phyloP scores from a whole-genome alignment of 1,284 basidiomycete genomes.

The Puccinia coronata region DNA sequence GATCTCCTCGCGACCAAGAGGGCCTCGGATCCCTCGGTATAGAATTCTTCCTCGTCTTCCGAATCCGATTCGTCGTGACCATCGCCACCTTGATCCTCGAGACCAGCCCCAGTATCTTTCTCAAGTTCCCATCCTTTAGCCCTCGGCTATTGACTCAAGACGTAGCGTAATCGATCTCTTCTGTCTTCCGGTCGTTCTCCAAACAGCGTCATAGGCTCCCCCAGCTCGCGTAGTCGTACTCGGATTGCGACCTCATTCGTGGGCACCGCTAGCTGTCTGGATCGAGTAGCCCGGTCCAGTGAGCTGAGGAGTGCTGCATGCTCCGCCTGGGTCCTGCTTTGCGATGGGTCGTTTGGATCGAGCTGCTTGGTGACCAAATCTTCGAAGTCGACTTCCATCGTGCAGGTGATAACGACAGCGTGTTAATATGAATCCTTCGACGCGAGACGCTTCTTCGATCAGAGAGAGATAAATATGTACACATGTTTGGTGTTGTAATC shows the following conservation, averaged over 20 bases:
- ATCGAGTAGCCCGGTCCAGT: conserved; percentile 60
- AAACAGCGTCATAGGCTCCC: conserved; percentile 94
- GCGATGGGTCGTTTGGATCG: conserved; percentile 40
- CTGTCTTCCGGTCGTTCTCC: conserved; percentile 76
- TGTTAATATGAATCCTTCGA: no score
- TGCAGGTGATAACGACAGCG: not conserved
- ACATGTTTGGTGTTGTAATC: not conserved
- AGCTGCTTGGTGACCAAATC: conserved; percentile 40
- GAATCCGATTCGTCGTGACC: no score
- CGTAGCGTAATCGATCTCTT: conserved; percentile 87
- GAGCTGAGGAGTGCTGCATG: conserved; percentile 23
- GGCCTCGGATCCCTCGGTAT: conserved; percentile 82
- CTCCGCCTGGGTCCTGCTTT: conserved; percentile 40
- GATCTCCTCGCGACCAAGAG: conserved; percentile 78
- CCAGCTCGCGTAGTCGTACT: conserved; percentile 81
- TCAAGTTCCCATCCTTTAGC: conserved; percentile 61
- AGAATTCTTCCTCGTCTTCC: conserved; percentile 89
- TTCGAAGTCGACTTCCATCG: conserved; percentile 49
- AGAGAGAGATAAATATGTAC: no score
- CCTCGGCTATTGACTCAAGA: conserved; percentile 82
- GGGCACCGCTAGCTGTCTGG: conserved; percentile 89
- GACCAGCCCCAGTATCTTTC: conserved; percentile 62
- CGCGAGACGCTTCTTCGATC: not conserved
- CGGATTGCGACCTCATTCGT: conserved; percentile 94
- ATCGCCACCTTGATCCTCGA: conserved; percentile 66